Conservation (phyloP, 306 rosid species). For the Vigna hirtella region DNA sequence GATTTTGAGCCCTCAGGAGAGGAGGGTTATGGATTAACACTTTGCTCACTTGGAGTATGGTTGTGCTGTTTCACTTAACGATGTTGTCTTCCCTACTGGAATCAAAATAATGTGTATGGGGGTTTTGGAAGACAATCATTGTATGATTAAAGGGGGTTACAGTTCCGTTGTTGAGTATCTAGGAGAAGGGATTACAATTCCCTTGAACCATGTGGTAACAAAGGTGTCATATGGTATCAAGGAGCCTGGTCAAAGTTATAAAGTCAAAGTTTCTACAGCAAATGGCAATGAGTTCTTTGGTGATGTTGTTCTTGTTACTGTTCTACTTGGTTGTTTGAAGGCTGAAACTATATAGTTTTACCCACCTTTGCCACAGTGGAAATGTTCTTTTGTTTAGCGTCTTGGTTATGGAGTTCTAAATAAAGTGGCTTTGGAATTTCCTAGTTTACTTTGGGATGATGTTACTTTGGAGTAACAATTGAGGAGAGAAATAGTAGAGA, state of each 20-base stretch:
- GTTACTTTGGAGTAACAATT: slow-evolving; percentile 97
- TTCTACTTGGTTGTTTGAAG: slow-evolving; percentile 98
- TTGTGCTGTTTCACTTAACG: slow-evolving; percentile 90
- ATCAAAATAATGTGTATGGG: slow-evolving; percentile 97
- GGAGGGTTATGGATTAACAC: slow-evolving; percentile 99
- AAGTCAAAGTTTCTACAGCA: slow-evolving; percentile 79
- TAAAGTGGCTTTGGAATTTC: slow-evolving; percentile 93
- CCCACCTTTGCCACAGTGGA: slow-evolving; percentile 94
- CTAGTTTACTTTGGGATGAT: slow-evolving; percentile 95
- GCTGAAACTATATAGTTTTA: slow-evolving; percentile 86
- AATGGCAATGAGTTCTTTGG: slow-evolving; percentile 78
- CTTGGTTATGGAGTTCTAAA: slow-evolving; percentile 98
- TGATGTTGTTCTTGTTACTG: slow-evolving; percentile 90
- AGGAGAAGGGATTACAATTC: slow-evolving; percentile 78
- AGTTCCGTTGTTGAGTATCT: slow-evolving; percentile 90
- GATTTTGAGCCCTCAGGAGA: slow-evolving; percentile 84
- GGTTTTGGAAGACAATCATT: slow-evolving; percentile 99
- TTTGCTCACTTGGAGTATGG: slow-evolving; percentile 98
- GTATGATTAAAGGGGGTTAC: slow-evolving; percentile 99
- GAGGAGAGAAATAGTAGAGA: slow-evolving; percentile 88
- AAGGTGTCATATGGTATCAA: slow-evolving; percentile 72
- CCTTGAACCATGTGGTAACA: slow-evolving; percentile 78
- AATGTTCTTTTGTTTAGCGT: slow-evolving; percentile 79
- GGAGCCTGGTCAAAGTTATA: slow-evolving; percentile 54
- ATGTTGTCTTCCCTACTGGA: slow-evolving; percentile 97